Base-by-base conservation (phyloP, 495 filamentous ascomycete genomes). In the Aspergillus sclerotioniger region DNA sequence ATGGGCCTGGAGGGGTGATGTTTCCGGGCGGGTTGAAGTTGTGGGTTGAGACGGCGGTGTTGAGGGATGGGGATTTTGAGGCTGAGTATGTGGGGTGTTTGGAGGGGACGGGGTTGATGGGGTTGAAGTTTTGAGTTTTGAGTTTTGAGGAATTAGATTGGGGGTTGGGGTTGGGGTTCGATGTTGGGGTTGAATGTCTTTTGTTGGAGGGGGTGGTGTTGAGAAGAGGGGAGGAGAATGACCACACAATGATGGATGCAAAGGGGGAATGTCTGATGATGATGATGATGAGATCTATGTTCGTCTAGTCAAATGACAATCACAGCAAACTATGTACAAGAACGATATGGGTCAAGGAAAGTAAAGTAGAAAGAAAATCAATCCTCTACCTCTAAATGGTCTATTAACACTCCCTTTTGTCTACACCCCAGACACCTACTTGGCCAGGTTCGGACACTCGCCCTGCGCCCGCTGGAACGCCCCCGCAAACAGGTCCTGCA, bases 401-500 rank as follows among this genome's bases (percentile, higher is more conserved):
- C 2, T 50, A 32, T 31, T 31, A 16, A 5, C 47, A 28, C 25
- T 0, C 6, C 28, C 16, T 12, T 50, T 8, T 25, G 25, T 25
- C 12, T 50, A 28, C 20, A 15, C 46, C 20, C 46, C 7, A 13
- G 33, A 37, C 13, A 37, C 25, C 47, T 50, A 50, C 15, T 50
- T 50, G 25, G 62, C 58, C 59, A 76, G 45, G 48, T 71, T 72
- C 8, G 81, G 79, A 58, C 85, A 87, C 61, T 82, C 77, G 29
- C 76, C 76, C 57, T 74, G 59, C 31, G 88, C 91, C 47, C 91
- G 78, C 57, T 75, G 67, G 73, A 96, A 96, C n/a, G 94, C 94
- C 43, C 80, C 78, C 0, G 88, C 76, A 63, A 99, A 99, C 65
- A 99, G 91, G 47, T 91, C 84, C 66, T 96, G 90, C 94, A 99